Conservation (phyloP, 2,329 filamentous ascomycete species). For the Monosporascus sp. region DNA sequence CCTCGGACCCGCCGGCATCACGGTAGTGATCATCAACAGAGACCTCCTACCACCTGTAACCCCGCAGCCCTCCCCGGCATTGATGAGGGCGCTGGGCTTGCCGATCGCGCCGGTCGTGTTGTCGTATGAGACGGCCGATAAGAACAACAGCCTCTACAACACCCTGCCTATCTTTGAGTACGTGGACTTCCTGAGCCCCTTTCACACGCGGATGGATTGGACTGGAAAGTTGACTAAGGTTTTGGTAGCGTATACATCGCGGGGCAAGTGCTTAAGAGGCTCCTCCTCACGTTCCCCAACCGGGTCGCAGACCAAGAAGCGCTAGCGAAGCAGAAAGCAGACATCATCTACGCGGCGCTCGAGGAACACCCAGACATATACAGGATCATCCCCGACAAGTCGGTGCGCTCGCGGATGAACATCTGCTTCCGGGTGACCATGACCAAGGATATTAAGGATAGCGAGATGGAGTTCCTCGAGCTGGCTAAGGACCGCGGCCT, state of each 20-base stretch:
- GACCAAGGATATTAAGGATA: slow-evolving; percentile 55
- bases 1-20: slow-evolving; percentile 78
- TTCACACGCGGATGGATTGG: neutral
- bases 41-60: slow-evolving; percentile 64
- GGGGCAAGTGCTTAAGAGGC: slow-evolving; percentile 76
- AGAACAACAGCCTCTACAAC: slow-evolving; percentile 95
- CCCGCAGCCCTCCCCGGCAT: slow-evolving; percentile 58
- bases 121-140: slow-evolving; percentile 77
- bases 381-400: slow-evolving; percentile 68
- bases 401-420: slow-evolving; percentile 82
- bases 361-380: slow-evolving; percentile 72
- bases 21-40: slow-evolving; percentile 81
- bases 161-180: slow-evolving; percentile 87
- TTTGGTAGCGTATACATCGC: slow-evolving; percentile 70
- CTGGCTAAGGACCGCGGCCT: slow-evolving; percentile 64
- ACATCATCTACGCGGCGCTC: slow-evolving; percentile 68
- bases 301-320: slow-evolving; percentile 74
- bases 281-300: slow-evolving; percentile 59
- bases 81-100: slow-evolving; percentile 71
- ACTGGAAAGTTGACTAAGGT: slow-evolving; percentile 1
- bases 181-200: slow-evolving; percentile 15
- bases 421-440: slow-evolving; percentile 77
- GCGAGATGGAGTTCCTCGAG: slow-evolving; percentile 76
- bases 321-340: slow-evolving; percentile 68
- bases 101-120: slow-evolving; percentile 74